Percentiles rank a stretch among this genome's conserved stretches.
Conservation (phyloP, 31 red algal species). For the Endocladia muricata region DNA sequence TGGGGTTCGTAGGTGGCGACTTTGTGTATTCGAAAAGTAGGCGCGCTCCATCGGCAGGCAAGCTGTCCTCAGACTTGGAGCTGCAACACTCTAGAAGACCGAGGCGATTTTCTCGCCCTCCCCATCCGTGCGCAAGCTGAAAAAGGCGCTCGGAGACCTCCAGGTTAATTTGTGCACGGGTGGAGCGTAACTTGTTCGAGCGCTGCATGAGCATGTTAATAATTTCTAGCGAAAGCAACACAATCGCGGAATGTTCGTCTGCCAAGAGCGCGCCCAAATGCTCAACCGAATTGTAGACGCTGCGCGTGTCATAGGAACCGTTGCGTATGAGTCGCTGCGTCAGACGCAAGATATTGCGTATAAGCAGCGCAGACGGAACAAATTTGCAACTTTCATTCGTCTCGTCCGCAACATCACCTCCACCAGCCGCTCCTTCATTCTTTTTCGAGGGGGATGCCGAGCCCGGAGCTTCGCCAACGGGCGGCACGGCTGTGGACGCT, state of each 20-base stretch:
- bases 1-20: not conserved
- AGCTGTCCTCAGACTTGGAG: not conserved
- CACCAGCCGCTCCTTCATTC: not conserved
- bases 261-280: slow-evolving; percentile 63
- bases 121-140: slow-evolving; percentile 59
- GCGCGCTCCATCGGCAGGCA: slow-evolving; percentile 36
- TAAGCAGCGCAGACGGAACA: slow-evolving; percentile 12
- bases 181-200: slow-evolving; percentile 45
- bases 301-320: slow-evolving; percentile 68
- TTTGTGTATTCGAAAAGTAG: slow-evolving; percentile 52
- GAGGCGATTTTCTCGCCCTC: slow-evolving; percentile 55
- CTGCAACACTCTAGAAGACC: slow-evolving; percentile 72
- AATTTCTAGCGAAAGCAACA: slow-evolving; percentile 62
- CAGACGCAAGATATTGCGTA: slow-evolving; percentile 32
- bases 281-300: slow-evolving; percentile 72
- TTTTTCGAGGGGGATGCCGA: not conserved
- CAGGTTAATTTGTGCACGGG: slow-evolving; percentile 22
- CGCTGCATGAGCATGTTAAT: slow-evolving; percentile 53
- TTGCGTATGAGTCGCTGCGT: slow-evolving; percentile 64
- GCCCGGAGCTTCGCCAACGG: not conserved
- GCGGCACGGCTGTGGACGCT: not conserved
- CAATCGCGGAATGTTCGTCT: slow-evolving; percentile 48
- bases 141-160: slow-evolving; percentile 58
- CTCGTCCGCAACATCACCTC: not conserved
- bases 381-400: not conserved